These are phyloP conservation scores for Metschnikowia kofuensis DNA, from an alignment of 805 yeast genomes.

Conservation along the genomic window DNA sequence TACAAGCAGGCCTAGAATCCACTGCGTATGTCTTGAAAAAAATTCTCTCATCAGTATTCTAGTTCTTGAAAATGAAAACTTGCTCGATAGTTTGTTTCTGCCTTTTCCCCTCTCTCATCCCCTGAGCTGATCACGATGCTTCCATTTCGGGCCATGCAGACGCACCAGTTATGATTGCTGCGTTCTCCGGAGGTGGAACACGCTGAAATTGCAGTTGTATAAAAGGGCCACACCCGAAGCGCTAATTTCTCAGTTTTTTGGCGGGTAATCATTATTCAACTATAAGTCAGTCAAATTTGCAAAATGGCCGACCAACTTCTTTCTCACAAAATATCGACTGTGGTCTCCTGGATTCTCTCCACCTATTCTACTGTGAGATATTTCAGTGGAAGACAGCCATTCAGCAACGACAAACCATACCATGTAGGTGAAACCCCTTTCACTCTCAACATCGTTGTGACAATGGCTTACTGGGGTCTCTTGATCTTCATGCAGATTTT, in stretches of 20 bases:
- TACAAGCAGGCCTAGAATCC: too few relatives aligned
- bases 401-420: constrained; percentile 45
- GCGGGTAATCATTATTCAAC: background rate
- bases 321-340: constrained; percentile 44
- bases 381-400: constrained; percentile 53
- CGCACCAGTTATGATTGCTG: constrained; percentile 7
- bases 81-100: background rate
- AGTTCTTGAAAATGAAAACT: background rate
- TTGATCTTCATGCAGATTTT: constrained; percentile 51
- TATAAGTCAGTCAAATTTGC: background rate
- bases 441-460: constrained; percentile 51
- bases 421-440: constrained; percentile 67
- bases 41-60: too few relatives aligned
- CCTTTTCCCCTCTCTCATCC: constrained; percentile 1
- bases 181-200: background rate
- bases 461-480: constrained; percentile 57
- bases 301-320: constrained; percentile 15
- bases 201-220: constrained; percentile 3
- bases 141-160: constrained; percentile 6
- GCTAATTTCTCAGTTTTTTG: background rate
- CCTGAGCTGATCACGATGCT: constrained; percentile 7
- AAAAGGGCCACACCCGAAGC: background rate
- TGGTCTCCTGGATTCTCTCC: constrained; percentile 54
- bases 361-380: constrained; percentile 54
- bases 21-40: too few relatives aligned